Evolutionary conservation across 257 asterid species (phyloP), one percentile per base, ranked within the genome.

Genomic region (Hygrophila difformis): DNA sequence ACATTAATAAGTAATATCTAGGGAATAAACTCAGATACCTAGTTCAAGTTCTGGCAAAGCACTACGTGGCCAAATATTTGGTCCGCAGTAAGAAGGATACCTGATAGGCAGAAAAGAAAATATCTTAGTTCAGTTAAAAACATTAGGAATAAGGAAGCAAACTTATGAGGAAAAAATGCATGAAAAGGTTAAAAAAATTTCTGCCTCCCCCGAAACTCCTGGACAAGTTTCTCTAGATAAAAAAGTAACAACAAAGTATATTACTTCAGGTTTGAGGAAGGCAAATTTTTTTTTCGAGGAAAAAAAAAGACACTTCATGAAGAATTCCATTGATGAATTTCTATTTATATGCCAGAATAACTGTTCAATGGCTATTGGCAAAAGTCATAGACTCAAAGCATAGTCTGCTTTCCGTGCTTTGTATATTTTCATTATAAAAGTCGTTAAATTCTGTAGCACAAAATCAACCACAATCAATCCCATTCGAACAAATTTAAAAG

Each of bases 11-110:
- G n/a, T n/a, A n/a, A n/a, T n/a, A n/a, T n/a, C 35, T 39, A 62
- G n/a, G 29, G n/a, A 22, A 16, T 18, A 18, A 2, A 17, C 17
- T 21, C 17, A 35, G 72, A 29, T 77, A 87, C 97, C 85, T 15
- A 39, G 49, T 78, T 87, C 97, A 57, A 87, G 82, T 56, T 87
- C 89, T 22, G 97, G 95, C 68, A 87, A 69, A 56, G 67, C 74
- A 54, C 49, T 64, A 53, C 22, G 68, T 47, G 94, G 97, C 97
- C 97, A 87, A 51, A 73, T 72, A 69, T 87, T 87, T 63, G 66
- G 61, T 54, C 89, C 92, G 52, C 97, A 87, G 58, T 84, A 87
- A 17, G 94, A 78, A 48, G 97, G 95, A 53, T 87, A 84, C 72
- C 97, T 87, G 56, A 59, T 46, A 47, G 33, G 24, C 39, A 51